These are phyloP conservation scores for Actinomucor elegans DNA, from an alignment of 371 early-diverging fungal species.

Conservation along the genomic window DNA sequence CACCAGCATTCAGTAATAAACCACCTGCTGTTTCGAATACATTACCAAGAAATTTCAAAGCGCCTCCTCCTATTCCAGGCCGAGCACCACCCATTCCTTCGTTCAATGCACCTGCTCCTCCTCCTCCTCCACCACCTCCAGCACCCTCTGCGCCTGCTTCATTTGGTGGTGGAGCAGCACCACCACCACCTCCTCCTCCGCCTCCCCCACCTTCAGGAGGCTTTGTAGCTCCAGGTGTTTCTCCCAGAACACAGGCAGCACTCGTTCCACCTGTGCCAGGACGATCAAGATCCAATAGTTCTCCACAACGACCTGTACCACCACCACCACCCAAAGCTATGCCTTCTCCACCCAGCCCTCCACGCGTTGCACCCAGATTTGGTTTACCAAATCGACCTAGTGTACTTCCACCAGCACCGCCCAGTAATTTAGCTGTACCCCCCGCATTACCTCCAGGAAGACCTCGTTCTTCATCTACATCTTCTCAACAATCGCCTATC, in stretches of 20 bases:
- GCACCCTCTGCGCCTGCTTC: constrained; percentile 1
- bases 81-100: constrained; percentile 19
- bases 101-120: constrained; percentile 30
- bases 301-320: constrained; percentile 45
- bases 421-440: constrained; percentile 25
- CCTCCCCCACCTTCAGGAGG: constrained; percentile 16
- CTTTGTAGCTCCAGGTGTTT: constrained; percentile 10
- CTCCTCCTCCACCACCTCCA: constrained; percentile 19
- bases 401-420: background rate
- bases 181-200: constrained; percentile 22
- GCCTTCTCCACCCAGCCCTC: constrained; percentile 35
- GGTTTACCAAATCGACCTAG: constrained; percentile 9
- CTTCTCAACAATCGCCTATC: constrained; percentile 17
- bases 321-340: constrained; percentile 37
- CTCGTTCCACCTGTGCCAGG: constrained; percentile 34
- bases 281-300: constrained; percentile 40
- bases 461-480: constrained; percentile 32
- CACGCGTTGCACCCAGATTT: constrained; percentile 5
- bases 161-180: background rate
- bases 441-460: constrained; percentile 42
- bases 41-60: constrained; percentile 37
- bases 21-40: constrained; percentile 22
- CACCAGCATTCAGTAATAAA: constrained; percentile 12
- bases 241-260: constrained; percentile 24
- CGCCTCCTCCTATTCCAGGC: constrained; percentile 43